A percentile compares a stretch with the other conserved stretches of the same genome.
Conservation (phyloP, 176 grass and related monocot species). For the Paspalum notatum region DNA sequence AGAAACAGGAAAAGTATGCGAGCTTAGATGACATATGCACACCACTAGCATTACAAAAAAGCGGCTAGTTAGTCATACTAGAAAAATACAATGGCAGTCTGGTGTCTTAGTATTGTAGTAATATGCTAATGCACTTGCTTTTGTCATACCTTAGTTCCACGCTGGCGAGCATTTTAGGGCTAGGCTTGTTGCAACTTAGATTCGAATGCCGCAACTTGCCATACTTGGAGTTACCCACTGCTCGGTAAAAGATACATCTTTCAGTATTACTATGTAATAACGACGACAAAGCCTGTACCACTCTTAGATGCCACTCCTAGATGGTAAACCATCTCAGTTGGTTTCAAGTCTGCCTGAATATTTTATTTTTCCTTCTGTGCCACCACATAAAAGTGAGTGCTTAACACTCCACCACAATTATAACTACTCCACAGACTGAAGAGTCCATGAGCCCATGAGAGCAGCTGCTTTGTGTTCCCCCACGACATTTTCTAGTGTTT, state of each 20-base stretch:
- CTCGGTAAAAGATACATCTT: too few relatives aligned
- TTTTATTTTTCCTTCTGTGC: neutral
- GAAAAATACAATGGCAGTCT: slow-evolving; percentile 27
- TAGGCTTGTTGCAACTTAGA: too few relatives aligned
- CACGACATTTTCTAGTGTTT: neutral
- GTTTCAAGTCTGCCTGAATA: slow-evolving; percentile 19
- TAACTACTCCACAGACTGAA: slow-evolving; percentile 12
- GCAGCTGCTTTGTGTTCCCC: slow-evolving; percentile 13
- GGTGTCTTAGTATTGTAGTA: neutral
- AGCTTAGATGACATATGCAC: slow-evolving; percentile 38
- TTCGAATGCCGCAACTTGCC: too few relatives aligned
- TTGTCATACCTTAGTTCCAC: slow-evolving; percentile 20
- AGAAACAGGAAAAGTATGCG: slow-evolving; percentile 20
- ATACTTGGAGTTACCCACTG: too few relatives aligned
- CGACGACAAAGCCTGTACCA: too few relatives aligned
- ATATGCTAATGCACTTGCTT: slow-evolving; percentile 16
- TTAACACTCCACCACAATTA: neutral
- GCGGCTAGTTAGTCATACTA: slow-evolving; percentile 18
- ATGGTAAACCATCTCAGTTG: neutral
- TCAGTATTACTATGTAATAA: too few relatives aligned
- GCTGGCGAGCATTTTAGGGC: slow-evolving; percentile 21
- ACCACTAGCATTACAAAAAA: slow-evolving; percentile 38
- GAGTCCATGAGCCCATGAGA: slow-evolving; percentile 8
- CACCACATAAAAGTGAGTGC: neutral
- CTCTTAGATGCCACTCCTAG: too few relatives aligned